These are phyloP conservation scores for Serpula lacrymans DNA, from an alignment of 768 basidiomycete species.

Conservation along the genomic window DNA sequence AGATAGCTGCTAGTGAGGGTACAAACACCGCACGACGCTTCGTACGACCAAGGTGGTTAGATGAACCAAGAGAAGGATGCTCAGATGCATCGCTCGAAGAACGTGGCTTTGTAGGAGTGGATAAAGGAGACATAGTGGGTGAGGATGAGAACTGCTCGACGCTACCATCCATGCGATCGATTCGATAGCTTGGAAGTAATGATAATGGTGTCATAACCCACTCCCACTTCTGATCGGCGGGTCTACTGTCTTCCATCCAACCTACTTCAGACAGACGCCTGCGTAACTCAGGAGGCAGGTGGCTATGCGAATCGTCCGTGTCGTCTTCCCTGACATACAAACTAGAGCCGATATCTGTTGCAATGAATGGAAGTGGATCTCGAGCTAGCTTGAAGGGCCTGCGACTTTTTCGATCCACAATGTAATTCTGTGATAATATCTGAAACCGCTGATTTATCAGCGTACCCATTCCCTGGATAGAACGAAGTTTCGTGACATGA, in stretches of 20 bases:
- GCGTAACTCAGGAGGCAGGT: constrained; percentile 60
- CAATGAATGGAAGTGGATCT: constrained; percentile 68
- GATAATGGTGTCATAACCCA: constrained; percentile 66
- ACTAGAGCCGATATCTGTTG: constrained; percentile 70
- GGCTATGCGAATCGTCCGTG: constrained; percentile 44
- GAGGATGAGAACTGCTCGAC: constrained; percentile 29
- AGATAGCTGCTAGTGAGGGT: constrained; percentile 50
- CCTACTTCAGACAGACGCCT: constrained; percentile 70
- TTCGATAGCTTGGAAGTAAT: constrained; percentile 52
- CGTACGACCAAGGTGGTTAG: constrained; percentile 39
- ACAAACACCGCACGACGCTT: constrained; percentile 70
- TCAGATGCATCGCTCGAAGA: constrained; percentile 21
- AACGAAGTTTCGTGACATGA: constrained; percentile 42
- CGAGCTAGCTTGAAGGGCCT: constrained; percentile 68
- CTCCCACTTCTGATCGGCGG: constrained; percentile 53
- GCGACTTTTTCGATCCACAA: constrained; percentile 58
- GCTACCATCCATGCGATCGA: constrained; percentile 45
- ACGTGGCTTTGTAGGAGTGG: constrained; percentile 30
- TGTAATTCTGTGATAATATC: constrained; percentile 56
- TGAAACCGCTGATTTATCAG: constrained; percentile 70
- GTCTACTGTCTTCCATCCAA: constrained; percentile 61
- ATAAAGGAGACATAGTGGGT: constrained; percentile 28
- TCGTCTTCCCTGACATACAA: constrained; percentile 55
- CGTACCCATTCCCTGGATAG: constrained; percentile 52
- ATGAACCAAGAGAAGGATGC: constrained; percentile 32